Evolutionary conservation across 768 basidiomycete species (phyloP), one percentile per base, ranked within the genome.

Genomic region (Sporobolomyces roseus): DNA sequence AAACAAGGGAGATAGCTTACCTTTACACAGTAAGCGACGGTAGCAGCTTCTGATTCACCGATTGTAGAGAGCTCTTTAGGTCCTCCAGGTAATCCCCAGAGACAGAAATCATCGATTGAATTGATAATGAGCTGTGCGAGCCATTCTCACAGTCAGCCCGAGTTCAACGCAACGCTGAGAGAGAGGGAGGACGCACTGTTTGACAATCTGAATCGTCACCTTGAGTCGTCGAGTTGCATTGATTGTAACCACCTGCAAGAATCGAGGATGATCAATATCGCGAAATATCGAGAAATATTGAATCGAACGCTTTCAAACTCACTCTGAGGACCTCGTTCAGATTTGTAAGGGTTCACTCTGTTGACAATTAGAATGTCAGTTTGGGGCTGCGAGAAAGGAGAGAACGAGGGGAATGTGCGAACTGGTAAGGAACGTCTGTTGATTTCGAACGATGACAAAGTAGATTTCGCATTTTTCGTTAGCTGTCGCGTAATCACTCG

Each of bases 111-210:
- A 41, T 35, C 38, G 50, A 75, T 66, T 21, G 58, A 56, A 62
- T 76, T 72, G 49, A 62, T n/a, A 52, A 33, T 75, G 2, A 78
- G 78, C 63, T 65, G n/a, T n/a, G n/a, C n/a, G n/a, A n/a, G n/a
- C n/a, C n/a, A n/a, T n/a, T n/a, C n/a, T n/a, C n/a, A n/a, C n/a
- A n/a, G n/a, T n/a, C n/a, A n/a, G n/a, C n/a, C n/a, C n/a, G n/a
- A n/a, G 49, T 53, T 35, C 50, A 30, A 35, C 61, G 51, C 9
- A 38, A 27, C 8, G 35, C 53, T 35, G 41, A 53, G 25, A 53
- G 27, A 3, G 30, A 32, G 13, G 21, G 36, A 4, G 54, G 12
- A 25, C 50, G 33, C 35, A 61, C 61, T 7, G 62, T 64, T 48
- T 65, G 61, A 38, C 69, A 65, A 23, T 51, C 27, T 17, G 71